A percentile compares a stretch with the other conserved stretches of the same genome.
Conservation (phyloP, 2,329 filamentous ascomycete genomes). For the Leptoxyphium fumago region DNA sequence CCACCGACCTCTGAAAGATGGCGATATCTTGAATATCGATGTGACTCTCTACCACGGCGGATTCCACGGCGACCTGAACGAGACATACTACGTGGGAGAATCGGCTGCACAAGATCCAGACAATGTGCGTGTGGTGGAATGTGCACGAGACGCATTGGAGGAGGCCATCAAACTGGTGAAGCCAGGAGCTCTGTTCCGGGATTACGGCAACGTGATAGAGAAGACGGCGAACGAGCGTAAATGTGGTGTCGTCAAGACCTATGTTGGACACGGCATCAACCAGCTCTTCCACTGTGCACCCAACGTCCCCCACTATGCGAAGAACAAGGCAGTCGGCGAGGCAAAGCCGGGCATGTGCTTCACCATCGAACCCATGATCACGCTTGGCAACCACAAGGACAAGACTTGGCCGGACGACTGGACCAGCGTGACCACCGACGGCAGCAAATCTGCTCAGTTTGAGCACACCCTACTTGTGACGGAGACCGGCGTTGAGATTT, state of each 20-base stretch:
- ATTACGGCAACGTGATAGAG: conserved; percentile 90
- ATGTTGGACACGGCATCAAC: conserved; percentile 93
- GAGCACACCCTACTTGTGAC: conserved; percentile 78
- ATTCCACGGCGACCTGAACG: conserved; percentile 92
- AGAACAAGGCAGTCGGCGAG: conserved; percentile 91
- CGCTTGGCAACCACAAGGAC: conserved; percentile 76
- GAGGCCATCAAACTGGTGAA: conserved; percentile 84
- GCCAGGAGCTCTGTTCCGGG: conserved; percentile 80
- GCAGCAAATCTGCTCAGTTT: conserved; percentile 83
- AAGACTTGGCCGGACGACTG: conserved; percentile 98
- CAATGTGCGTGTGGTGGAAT: conserved; percentile 78
- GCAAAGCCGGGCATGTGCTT: conserved; percentile 97
- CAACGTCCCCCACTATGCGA: conserved; percentile 92
- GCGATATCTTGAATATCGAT: conserved; percentile 95
- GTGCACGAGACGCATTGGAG: conserved; percentile 78
- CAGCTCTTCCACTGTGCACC: conserved; percentile 84
- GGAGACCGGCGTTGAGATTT: conserved; percentile 64
- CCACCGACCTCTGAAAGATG: conserved; percentile 70
- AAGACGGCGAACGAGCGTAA: conserved; percentile 75
- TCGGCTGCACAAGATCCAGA: conserved; percentile 73
- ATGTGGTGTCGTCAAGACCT: conserved; percentile 87
- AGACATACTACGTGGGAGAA: conserved; percentile 95
- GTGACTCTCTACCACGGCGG: conserved; percentile 88
- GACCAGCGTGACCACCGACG: conserved; percentile 89
- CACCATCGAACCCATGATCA: conserved; percentile 98